Evolutionary conservation across 495 filamentous ascomycete species (phyloP), one percentile per base, ranked within the genome.

Genomic region (Penicillium subrubescens): DNA sequence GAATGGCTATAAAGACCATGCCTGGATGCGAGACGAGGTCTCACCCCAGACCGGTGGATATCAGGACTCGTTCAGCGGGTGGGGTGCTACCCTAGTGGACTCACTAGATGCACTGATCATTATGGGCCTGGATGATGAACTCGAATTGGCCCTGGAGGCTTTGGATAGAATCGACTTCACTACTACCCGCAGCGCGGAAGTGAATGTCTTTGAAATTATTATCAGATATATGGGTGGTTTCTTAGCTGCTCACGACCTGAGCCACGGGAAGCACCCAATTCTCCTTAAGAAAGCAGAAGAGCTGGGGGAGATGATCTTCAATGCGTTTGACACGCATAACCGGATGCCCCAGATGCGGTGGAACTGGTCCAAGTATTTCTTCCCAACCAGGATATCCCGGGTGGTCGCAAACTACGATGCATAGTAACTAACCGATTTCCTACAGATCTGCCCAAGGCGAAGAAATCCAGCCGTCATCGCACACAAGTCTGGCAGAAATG

Each of bases 301-400:
- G 74, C 80, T 99, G 43, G 96, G 87, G 11, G 91, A 97, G 62
- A 84, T 99, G 57, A 76, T 99, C 37, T 96, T 93, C 79, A 87
- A 90, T 61, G 89, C 91, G 10, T 99, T 99, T 74, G 95, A 99
- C 73, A 98, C 95, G 15, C 92, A 92, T 2, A 98, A 98, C 71
- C 84, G 92, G 59, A 96, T 99, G 92, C 95, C 94, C 11, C 73
- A 91, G 58, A 84, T 83, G 41, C 77, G 82, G 58, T 88, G 81
- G 82, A 67, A 81, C 44, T 84, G 81, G 76, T 77, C 81, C 31
- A 76, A 70, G 76, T 79, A 58, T 73, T 72, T 43, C 27, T 14
- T 6, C 35, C n/a, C 33, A 21, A 37, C 14, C 33, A 23, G 23
- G 5, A 31, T 0, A 17, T 52, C 48, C 3, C 25, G 17, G 0